A percentile compares a stretch with the other conserved stretches of the same genome.
Evolutionary conservation across 768 basidiomycete species (phyloP).

Genomic region (Tricholoma sp.): DNA sequence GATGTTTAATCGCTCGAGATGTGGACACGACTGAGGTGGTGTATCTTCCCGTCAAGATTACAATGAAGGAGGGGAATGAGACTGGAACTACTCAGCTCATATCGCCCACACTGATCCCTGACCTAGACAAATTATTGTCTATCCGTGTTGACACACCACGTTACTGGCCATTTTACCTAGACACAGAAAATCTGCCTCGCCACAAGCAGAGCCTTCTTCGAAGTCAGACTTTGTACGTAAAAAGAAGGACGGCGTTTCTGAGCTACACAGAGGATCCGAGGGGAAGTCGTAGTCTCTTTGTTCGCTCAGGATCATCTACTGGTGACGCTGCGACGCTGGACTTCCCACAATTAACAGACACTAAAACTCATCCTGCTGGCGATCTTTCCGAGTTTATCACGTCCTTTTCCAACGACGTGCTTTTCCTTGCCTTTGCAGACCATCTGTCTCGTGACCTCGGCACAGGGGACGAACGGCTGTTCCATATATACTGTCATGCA

Average conservation of each 20-base stretch:
- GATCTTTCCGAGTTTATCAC: slow-evolving; percentile 84
- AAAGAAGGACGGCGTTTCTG: slow-evolving; percentile 86
- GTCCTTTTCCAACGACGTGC: slow-evolving; percentile 77
- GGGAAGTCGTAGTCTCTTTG: slow-evolving; percentile 87
- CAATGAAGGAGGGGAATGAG: slow-evolving; percentile 60
- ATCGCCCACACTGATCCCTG: slow-evolving; percentile 89
- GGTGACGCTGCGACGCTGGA: slow-evolving; percentile 85
- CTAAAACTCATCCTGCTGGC: slow-evolving; percentile 59
- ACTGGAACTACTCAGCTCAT: slow-evolving; percentile 74
- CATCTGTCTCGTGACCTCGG: slow-evolving; percentile 64
- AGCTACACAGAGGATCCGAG: slow-evolving; percentile 93
- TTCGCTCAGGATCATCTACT: slow-evolving; percentile 79
- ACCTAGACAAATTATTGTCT: slow-evolving; percentile 74
- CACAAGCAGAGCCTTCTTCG: slow-evolving; percentile 68
- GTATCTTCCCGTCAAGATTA: slow-evolving; percentile 89
- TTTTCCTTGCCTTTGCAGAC: slow-evolving; percentile 79
- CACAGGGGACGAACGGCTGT: slow-evolving; percentile 53
- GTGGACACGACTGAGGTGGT: slow-evolving; percentile 89
- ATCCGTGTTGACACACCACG: slow-evolving; percentile 91
- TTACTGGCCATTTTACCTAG: slow-evolving; percentile 91
- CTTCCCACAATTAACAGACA: slow-evolving; percentile 70
- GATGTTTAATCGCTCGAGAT: slow-evolving; percentile 88
- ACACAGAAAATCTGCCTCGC: slow-evolving; percentile 59
- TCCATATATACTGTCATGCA: slow-evolving; percentile 72
- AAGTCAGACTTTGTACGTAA: slow-evolving; percentile 85